Evolutionary conservation across 2,329 filamentous ascomycete genomes (phyloP).

Genomic region (Pseudogymnoascus sp.): DNA sequence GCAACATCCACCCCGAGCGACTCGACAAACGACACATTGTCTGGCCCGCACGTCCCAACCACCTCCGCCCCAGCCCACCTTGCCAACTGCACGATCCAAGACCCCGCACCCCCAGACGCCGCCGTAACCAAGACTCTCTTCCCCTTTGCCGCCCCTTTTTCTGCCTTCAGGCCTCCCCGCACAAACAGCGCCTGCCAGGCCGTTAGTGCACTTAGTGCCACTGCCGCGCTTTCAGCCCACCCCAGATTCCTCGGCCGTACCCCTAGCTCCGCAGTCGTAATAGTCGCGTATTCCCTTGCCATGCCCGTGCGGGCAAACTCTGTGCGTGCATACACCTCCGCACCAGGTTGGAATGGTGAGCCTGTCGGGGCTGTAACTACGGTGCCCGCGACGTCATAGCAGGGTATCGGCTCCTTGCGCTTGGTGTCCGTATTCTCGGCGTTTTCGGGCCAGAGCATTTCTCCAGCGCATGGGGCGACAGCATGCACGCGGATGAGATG

Average conservation of each 20-base stretch:
- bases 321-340: constrained; percentile 33
- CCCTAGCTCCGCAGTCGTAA: constrained; percentile 31
- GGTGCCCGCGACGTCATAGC: constrained; percentile 35
- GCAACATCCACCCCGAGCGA: constrained; percentile 34
- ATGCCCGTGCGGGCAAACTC: constrained; percentile 31
- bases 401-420: constrained; percentile 29
- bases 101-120: constrained; percentile 37
- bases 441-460: constrained; percentile 36
- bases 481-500: constrained; percentile 35
- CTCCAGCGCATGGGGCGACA: constrained; percentile 34
- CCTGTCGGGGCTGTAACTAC: constrained; percentile 29
- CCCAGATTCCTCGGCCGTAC: constrained; percentile 29
- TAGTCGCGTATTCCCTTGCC: constrained; percentile 32
- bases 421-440: constrained; percentile 21
- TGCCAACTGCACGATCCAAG: constrained; percentile 37
- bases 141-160: constrained; percentile 19
- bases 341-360: constrained; percentile 33
- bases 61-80: constrained; percentile 32
- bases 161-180: constrained; percentile 25
- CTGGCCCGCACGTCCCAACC: constrained; percentile 32
- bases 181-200: constrained; percentile 39
- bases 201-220: constrained; percentile 35
- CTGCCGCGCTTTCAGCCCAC: constrained; percentile 31
- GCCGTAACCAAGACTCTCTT: constrained; percentile 38
- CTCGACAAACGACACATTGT: constrained; percentile 33